A percentile compares a stretch with the other conserved stretches of the same genome.
Conservation (phyloP, 331 rosid genomes). For the Ulmus americana region DNA sequence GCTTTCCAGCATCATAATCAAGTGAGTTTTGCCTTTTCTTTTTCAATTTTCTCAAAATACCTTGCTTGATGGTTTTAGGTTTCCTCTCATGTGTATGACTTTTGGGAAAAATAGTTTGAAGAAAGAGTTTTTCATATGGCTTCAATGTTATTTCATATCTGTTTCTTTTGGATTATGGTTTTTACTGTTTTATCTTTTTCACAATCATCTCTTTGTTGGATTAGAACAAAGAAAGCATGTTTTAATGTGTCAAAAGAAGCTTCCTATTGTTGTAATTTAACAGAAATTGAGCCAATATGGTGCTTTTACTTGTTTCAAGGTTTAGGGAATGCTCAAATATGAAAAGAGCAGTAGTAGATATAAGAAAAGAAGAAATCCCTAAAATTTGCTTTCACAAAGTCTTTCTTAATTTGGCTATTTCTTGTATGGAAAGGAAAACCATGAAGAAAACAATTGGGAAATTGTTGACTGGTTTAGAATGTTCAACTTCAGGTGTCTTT, state of each 20-base stretch:
- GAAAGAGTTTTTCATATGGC: not conserved
- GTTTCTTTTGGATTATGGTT: not conserved
- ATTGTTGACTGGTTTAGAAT: not conserved
- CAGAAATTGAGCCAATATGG: not conserved
- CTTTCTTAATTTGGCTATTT: not conserved
- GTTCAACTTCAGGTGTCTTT: not conserved
- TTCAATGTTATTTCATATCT: slow-evolving; percentile 1
- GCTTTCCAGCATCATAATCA: slow-evolving; percentile 34
- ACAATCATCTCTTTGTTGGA: not conserved
- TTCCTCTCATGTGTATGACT: not conserved
- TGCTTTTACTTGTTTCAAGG: not conserved
- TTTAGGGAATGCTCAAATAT: not conserved
- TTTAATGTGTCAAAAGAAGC: not conserved
- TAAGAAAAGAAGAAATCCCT: not conserved
- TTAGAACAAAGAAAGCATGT: not conserved
- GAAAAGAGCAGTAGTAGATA: too few species aligned
- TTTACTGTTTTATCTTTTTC: slow-evolving; percentile 5
- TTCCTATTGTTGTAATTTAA: not conserved
- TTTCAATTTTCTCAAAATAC: not conserved
- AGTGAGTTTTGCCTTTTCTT: slow-evolving; percentile 34
- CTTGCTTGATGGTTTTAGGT: not conserved
- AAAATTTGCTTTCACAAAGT: not conserved
- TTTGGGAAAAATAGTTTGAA: not conserved
- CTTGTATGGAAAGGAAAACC: not conserved
- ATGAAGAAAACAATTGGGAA: not conserved